Percentiles rank a stretch among this genome's conserved stretches.
Evolutionary conservation across 306 rosid genomes (phyloP).

Genomic region (Quercus robur): DNA sequence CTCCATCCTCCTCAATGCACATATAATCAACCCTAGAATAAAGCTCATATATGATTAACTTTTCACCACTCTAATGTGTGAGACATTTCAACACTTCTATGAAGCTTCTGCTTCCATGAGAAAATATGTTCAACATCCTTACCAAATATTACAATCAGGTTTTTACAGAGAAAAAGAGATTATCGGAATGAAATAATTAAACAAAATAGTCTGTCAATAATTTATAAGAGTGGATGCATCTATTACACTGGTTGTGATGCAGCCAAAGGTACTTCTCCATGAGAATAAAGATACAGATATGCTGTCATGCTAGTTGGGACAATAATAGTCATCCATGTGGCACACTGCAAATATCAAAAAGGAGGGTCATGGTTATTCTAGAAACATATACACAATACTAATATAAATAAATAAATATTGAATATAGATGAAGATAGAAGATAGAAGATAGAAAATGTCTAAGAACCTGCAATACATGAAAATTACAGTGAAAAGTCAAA

Average conservation of each 20-base stretch:
- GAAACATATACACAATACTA: not conserved
- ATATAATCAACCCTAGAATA: not conserved
- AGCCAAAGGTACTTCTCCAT: constrained; percentile 94
- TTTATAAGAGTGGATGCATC: constrained; percentile 68
- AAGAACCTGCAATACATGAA: no score
- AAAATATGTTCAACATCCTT: not conserved
- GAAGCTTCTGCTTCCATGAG: not conserved
- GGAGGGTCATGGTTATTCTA: not conserved
- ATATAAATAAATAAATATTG: not conserved
- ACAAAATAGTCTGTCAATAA: constrained; percentile 7
- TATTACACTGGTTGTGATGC: constrained; percentile 99
- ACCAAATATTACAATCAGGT: not conserved
- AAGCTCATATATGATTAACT: not conserved
- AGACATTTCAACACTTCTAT: not conserved
- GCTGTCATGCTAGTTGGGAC: constrained; percentile 98
- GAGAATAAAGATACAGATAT: constrained; percentile 91
- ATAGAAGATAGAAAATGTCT: no score
- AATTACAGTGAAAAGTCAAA: no score
- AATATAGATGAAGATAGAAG: no score
- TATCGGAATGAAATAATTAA: not conserved
- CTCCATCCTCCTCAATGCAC: not conserved
- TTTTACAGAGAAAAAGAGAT: constrained; percentile 9
- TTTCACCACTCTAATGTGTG: not conserved
- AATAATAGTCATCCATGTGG: constrained; percentile 94
- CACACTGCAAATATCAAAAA: constrained; percentile 68